Evolutionary conservation across 2,329 filamentous ascomycete genomes (phyloP).

Genomic region (Pseudomassariella vexata): DNA sequence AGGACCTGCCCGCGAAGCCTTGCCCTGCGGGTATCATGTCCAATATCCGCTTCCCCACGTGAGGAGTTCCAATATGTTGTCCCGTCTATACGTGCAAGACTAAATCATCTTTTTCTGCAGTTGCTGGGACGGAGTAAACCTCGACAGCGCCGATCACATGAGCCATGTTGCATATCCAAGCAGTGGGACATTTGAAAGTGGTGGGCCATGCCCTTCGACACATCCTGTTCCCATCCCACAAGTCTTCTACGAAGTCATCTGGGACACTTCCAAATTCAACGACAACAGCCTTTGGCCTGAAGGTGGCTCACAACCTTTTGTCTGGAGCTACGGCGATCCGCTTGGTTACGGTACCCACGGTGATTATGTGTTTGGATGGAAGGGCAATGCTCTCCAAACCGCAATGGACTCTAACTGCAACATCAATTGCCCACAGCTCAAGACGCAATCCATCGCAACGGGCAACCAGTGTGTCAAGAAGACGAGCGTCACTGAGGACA

Average conservation of each 20-base stretch:
- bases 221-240: conserved; percentile 20
- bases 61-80: no score
- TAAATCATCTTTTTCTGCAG: conserved; percentile 6
- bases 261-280: conserved; percentile 19
- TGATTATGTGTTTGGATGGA: conserved; percentile 30
- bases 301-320: conserved; percentile 19
- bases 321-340: conserved; percentile 16
- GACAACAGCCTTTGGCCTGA: conserved; percentile 17
- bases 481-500: conserved; percentile 13
- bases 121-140: conserved; percentile 49
- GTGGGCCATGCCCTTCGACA: conserved; percentile 16
- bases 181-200: conserved; percentile 16
- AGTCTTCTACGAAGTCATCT: conserved; percentile 19
- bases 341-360: conserved; percentile 28
- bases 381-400: conserved; percentile 25
- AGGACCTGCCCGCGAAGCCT: conserved; percentile 28
- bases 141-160: conserved; percentile 41
- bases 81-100: no score
- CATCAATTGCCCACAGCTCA: conserved; percentile 17
- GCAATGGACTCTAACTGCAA: conserved; percentile 24
- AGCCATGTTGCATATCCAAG: conserved; percentile 45
- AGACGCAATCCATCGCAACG: conserved; percentile 12
- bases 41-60: conserved; percentile 38
- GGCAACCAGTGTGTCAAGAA: conserved; percentile 16
- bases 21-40: conserved; percentile 31